Evolutionary conservation across 2,329 filamentous ascomycete genomes (phyloP).

Genomic region (Botrytis pseudocinerea): DNA sequence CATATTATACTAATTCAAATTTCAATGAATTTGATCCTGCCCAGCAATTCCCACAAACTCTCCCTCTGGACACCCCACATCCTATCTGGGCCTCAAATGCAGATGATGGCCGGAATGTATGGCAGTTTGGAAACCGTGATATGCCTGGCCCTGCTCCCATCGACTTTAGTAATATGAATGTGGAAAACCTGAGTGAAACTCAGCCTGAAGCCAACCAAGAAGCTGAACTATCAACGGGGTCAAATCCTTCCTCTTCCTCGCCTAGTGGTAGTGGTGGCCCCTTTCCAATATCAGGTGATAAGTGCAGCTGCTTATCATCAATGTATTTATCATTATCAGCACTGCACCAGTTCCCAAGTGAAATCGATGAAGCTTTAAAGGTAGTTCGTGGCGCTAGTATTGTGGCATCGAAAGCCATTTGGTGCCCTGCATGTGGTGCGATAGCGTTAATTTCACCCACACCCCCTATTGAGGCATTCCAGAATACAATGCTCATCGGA

Average conservation of each 20-base stretch:
- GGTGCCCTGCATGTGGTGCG: constrained; percentile 52
- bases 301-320: constrained; percentile 37
- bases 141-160: constrained; percentile 28
- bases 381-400: constrained; percentile 35
- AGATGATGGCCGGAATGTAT: constrained; percentile 26
- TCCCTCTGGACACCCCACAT: background rate
- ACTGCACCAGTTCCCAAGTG: constrained; percentile 36
- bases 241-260: constrained; percentile 29
- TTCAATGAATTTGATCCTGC: constrained; percentile 1
- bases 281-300: constrained; percentile 17
- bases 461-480: constrained; percentile 52
- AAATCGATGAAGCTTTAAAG: constrained; percentile 34
- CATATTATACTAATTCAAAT: constrained; percentile 25
- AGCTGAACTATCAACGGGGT: constrained; percentile 16
- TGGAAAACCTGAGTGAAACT: constrained; percentile 20
- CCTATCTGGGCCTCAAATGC: constrained; percentile 2
- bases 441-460: constrained; percentile 43
- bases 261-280: constrained; percentile 26
- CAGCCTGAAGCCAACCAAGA: constrained; percentile 17
- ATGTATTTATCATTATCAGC: constrained; percentile 40
- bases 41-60: constrained; percentile 4
- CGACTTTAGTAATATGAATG: constrained; percentile 30
- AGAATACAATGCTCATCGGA: constrained; percentile 60
- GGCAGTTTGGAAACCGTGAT: constrained; percentile 32
- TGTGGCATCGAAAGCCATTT: constrained; percentile 49